These are phyloP conservation scores for Arabis hirsuta DNA, from an alignment of 345 rosid genomes.

Conservation along the genomic window DNA sequence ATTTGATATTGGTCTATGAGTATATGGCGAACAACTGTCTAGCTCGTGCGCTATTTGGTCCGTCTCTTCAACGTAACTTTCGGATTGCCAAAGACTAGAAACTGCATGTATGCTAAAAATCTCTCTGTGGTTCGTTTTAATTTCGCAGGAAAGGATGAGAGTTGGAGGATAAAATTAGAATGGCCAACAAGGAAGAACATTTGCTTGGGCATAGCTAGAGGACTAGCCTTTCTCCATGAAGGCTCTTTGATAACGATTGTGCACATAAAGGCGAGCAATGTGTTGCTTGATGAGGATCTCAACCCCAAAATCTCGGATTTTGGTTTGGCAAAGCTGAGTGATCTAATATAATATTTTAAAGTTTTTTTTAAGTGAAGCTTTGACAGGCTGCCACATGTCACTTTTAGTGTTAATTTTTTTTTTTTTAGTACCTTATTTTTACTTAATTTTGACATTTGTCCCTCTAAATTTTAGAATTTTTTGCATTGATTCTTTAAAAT, in stretches of 20 bases:
- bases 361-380: too few relatives aligned
- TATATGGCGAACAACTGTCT: conserved; percentile 68
- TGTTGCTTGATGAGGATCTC: conserved; percentile 79
- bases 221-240: conserved; percentile 73
- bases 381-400: too few relatives aligned
- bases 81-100: conserved; percentile 52
- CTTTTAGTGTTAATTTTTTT: too few relatives aligned
- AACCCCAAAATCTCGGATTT: conserved; percentile 91
- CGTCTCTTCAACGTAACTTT: conserved; percentile 56
- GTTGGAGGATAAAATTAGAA: too few relatives aligned
- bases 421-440: too few relatives aligned
- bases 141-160: too few relatives aligned
- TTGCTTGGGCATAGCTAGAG: too few relatives aligned
- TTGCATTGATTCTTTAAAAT: too few relatives aligned
- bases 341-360: too few relatives aligned
- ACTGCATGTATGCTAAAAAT: background rate
- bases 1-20: conserved; percentile 58
- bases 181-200: too few relatives aligned
- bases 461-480: too few relatives aligned
- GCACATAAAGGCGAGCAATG: conserved; percentile 89
- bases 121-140: background rate
- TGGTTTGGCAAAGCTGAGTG: conserved; percentile 85
- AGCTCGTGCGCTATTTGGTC: conserved; percentile 59
- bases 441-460: too few relatives aligned
- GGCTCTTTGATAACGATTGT: conserved; percentile 83